Percentiles rank a stretch among this genome's conserved stretches.
phyloP scores from a whole-genome alignment of 805 yeast species.

The Metschnikowia lachancei region DNA sequence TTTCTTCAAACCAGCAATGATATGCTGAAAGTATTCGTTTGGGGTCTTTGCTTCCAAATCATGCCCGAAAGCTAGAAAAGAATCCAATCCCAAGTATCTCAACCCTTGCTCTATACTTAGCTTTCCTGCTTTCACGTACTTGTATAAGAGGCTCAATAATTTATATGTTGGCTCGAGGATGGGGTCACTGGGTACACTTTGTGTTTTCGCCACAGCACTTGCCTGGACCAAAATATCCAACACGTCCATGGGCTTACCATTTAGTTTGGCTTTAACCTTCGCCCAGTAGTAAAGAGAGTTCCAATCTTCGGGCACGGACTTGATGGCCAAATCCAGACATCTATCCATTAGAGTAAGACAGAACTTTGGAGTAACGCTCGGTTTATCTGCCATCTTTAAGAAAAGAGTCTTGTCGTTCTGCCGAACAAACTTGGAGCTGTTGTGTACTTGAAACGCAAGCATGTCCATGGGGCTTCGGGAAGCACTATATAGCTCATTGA shows the following conservation, averaged over 20 bases:
- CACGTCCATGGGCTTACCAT: slow-evolving; percentile 29
- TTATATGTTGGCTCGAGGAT: slow-evolving; percentile 78
- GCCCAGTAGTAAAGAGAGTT: slow-evolving; percentile 53
- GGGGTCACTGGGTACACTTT: slow-evolving; percentile 47
- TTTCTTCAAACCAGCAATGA: slow-evolving; percentile 47
- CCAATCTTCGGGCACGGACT: slow-evolving; percentile 56
- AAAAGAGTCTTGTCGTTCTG: slow-evolving; percentile 27
- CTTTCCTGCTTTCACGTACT: slow-evolving; percentile 43
- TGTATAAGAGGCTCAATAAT: slow-evolving; percentile 55
- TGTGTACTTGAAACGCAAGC: slow-evolving; percentile 49
- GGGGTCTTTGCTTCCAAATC: slow-evolving; percentile 15
- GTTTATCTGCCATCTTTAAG: slow-evolving; percentile 22
- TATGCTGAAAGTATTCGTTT: slow-evolving; percentile 34
- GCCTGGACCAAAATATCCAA: slow-evolving; percentile 45
- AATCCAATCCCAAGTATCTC: slow-evolving; percentile 38
- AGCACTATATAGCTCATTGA: slow-evolving; percentile 59
- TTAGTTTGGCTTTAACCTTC: slow-evolving; percentile 55
- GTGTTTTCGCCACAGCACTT: slow-evolving; percentile 39
- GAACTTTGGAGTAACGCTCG: slow-evolving; percentile 23
- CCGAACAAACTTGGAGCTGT: slow-evolving; percentile 35
- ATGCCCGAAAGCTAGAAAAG: slow-evolving; percentile 9
- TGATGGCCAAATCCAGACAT: slow-evolving; percentile 48
- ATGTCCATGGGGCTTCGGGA: slow-evolving; percentile 63
- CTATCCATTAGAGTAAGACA: slow-evolving; percentile 42
- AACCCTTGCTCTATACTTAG: slow-evolving; percentile 41